Evolutionary conservation across 306 rosid species (phyloP), one percentile per base, ranked within the genome.

Genomic region (Cicer chorassanicum): DNA sequence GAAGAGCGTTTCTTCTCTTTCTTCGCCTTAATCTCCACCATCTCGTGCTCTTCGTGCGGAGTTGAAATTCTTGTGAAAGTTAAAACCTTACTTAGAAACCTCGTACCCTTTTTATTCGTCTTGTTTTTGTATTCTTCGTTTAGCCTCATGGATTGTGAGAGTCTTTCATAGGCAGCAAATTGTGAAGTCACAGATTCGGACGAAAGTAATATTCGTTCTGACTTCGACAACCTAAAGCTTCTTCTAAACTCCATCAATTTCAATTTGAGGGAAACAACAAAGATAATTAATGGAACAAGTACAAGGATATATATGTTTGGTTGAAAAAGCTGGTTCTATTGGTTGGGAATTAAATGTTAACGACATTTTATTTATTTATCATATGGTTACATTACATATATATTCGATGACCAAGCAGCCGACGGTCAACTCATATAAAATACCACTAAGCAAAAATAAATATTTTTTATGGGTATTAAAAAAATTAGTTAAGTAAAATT

Each of bases 1-100:
- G 89, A 82, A n/a, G 88, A 84, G 1, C 87, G 82, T 75, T 83
- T 83, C 78, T 75, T 84, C 21, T 71, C 69, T 70, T 65, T 67
- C 81, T 68, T 74, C 78, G 9, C 55, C 15, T n/a, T 50, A 39
- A 0, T 34, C 78, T 11, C 68, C 70, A 15, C 64, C 40, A 10
- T 34, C 51, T 0, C 62, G 7, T 45, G 40, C 6, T n/a, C 67
- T 12, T 67, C 67, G 0, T 45, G 50, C 36, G 66, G 3, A 10
- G 69, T 68, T 2, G 81, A 39, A 40, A n/a, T 19, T 78, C 62
- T 80, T 43, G 75, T 45, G 18, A 79, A 82, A 64, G 61, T 38
- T 38, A 82, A 70, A 8, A 84, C 78, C 74, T 80, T 88, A 38
- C 49, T 49, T 8, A 84, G 77, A 84, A 84, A 12, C 42, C 81